Conservation (phyloP, 2,329 filamentous ascomycete genomes). For the Clonostachys rhizophaga region DNA sequence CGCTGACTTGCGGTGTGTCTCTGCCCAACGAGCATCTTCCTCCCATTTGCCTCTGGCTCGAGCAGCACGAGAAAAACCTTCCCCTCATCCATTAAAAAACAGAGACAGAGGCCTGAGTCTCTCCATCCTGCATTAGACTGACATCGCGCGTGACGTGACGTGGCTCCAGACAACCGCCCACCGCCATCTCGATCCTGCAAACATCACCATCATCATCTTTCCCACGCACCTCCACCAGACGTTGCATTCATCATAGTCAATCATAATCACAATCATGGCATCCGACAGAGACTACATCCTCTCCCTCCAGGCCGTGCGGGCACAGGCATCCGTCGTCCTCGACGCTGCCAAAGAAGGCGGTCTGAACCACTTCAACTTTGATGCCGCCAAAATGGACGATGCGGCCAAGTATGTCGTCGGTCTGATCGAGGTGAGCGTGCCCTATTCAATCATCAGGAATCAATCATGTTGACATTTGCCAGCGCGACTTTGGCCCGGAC, state of each 20-base stretch:
- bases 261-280: background rate
- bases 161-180: no score
- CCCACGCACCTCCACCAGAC: no score
- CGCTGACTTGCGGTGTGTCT: no score
- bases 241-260: no score
- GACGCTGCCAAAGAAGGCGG: constrained; percentile 27
- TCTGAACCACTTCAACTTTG: constrained; percentile 35
- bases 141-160: no score
- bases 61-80: no score
- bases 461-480: constrained; percentile 1
- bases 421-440: constrained; percentile 30
- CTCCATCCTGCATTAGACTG: no score
- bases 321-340: constrained; percentile 21
- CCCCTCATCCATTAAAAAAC: no score
- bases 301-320: constrained; percentile 26
- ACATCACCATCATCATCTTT: background rate
- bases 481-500: constrained; percentile 47
- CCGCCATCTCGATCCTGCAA: background rate
- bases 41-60: no score
- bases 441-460: no score
- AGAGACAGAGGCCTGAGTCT: no score
- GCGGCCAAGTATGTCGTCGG: constrained; percentile 34
- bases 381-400: constrained; percentile 25
- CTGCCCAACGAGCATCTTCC: no score
- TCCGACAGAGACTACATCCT: constrained; percentile 18